Evolutionary conservation across 2,329 filamentous ascomycete species (phyloP).

Genomic region (Aspergillus sp.): DNA sequence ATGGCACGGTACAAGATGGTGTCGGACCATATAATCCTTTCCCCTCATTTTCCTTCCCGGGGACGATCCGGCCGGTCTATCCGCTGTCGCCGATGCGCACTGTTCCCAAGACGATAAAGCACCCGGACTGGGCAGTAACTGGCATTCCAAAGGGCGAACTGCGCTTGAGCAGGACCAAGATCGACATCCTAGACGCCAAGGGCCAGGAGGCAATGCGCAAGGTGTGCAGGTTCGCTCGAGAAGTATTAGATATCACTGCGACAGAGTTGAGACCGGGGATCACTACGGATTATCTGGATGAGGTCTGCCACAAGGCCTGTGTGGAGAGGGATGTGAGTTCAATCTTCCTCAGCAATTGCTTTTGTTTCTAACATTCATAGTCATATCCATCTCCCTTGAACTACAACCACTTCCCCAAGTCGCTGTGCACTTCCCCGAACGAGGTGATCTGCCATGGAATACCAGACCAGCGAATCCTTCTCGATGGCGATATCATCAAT

Average conservation of each 20-base stretch:
- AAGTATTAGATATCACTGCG: conserved; percentile 85
- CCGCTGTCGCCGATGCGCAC: conserved; percentile 68
- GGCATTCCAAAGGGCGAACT: conserved; percentile 65
- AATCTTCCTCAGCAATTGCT: neutral
- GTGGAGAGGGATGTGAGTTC: conserved; percentile 71
- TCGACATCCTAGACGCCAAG: conserved; percentile 71
- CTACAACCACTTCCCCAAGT: conserved; percentile 92
- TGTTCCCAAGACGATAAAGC: conserved; percentile 72
- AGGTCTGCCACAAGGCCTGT: conserved; percentile 86
- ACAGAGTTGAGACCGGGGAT: conserved; percentile 76
- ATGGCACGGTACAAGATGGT: conserved; percentile 71
- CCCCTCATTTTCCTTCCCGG: conserved; percentile 76
- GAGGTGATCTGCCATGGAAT: conserved; percentile 97
- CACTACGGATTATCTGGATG: conserved; percentile 87
- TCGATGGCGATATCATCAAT: conserved; percentile 91
- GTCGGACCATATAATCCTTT: conserved; percentile 84
- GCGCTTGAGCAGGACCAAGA: conserved; percentile 68
- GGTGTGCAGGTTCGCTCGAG: conserved; percentile 75
- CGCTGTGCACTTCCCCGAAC: conserved; percentile 86
- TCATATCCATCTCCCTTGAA: conserved; percentile 91
- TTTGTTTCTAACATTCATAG: conserved; percentile 44
- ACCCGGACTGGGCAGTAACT: conserved; percentile 78
- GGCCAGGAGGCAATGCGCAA: conserved; percentile 84
- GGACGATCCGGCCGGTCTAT: conserved; percentile 76
- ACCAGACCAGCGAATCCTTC: conserved; percentile 76